Conservation (phyloP, 176 grass and related monocot genomes). For the Melocanna baccifera region DNA sequence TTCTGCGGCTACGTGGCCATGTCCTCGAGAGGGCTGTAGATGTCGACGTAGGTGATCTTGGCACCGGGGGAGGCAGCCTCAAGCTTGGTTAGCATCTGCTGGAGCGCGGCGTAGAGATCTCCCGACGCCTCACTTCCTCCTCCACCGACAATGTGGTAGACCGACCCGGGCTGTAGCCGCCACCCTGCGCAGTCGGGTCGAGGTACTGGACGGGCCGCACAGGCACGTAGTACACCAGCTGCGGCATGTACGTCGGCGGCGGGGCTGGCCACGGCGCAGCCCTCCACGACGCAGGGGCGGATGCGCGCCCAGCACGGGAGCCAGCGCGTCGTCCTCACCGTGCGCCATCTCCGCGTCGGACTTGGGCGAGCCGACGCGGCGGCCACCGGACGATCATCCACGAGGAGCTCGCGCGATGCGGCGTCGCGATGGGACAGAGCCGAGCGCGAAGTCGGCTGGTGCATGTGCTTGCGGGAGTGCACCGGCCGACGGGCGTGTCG, state of each 20-base stretch:
- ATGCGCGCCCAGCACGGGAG: neutral
- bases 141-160: slow-evolving; percentile 41
- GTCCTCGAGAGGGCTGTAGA: slow-evolving; percentile 47
- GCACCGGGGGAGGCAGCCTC: slow-evolving; percentile 7
- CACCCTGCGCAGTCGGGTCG: slow-evolving; percentile 32
- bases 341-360: slow-evolving; percentile 33
- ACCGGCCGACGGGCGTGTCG: too few relatives aligned
- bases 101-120: slow-evolving; percentile 41
- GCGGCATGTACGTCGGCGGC: slow-evolving; percentile 49
- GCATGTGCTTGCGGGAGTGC: too few relatives aligned
- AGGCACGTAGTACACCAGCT: slow-evolving; percentile 54
- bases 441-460: too few relatives aligned
- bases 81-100: slow-evolving; percentile 15
- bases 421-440: too few relatives aligned
- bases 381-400: too few relatives aligned
- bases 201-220: slow-evolving; percentile 41
- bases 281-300: slow-evolving; percentile 20
- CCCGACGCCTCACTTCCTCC: slow-evolving; percentile 26
- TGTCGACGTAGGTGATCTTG: slow-evolving; percentile 37
- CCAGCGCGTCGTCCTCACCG: slow-evolving; percentile 24
- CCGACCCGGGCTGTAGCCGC: slow-evolving; percentile 32
- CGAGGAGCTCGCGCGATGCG: too few relatives aligned
- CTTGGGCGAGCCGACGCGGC: too few relatives aligned
- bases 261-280: slow-evolving; percentile 37
- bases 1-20: slow-evolving; percentile 39